These are phyloP conservation scores for Trifolium pratense DNA, from an alignment of 306 rosid genomes.

Conservation along the genomic window DNA sequence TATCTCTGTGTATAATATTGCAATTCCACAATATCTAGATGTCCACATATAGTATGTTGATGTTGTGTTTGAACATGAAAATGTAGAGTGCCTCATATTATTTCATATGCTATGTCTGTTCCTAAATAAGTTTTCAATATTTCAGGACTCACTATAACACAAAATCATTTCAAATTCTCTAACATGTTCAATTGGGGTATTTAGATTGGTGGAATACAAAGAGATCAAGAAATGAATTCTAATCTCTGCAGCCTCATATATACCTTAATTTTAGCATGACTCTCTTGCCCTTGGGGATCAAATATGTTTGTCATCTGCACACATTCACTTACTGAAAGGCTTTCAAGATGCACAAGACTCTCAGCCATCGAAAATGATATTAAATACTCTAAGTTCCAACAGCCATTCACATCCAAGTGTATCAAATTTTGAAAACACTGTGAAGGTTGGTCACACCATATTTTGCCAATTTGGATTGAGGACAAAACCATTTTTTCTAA, in stretches of 20 bases:
- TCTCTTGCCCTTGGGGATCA: not conserved
- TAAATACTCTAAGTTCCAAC: constrained; percentile 23
- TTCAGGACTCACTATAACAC: not conserved
- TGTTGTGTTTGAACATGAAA: not conserved
- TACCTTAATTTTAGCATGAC: not conserved
- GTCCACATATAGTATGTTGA: not conserved
- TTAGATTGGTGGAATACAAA: too few species aligned
- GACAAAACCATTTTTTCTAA: constrained; percentile 37
- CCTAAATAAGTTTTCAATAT: not conserved
- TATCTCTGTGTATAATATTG: too few species aligned
- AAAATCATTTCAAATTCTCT: not conserved
- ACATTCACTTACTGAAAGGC: constrained; percentile 42
- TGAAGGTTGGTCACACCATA: constrained; percentile 38
- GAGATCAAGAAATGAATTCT: not conserved
- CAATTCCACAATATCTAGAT: not conserved
- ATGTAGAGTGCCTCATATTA: not conserved
- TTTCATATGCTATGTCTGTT: not conserved
- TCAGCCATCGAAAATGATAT: constrained; percentile 35
- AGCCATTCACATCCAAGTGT: constrained; percentile 33
- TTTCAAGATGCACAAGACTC: constrained; percentile 42
- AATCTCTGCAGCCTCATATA: not conserved
- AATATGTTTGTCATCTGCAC: constrained; percentile 36
- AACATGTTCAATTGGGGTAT: too few species aligned
- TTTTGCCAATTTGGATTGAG: not conserved
- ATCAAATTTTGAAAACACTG: constrained; percentile 27